Evolutionary conservation across 2,329 filamentous ascomycete genomes (phyloP), one percentile per base, ranked within the genome.

Genomic region (Diaporthe eres): DNA sequence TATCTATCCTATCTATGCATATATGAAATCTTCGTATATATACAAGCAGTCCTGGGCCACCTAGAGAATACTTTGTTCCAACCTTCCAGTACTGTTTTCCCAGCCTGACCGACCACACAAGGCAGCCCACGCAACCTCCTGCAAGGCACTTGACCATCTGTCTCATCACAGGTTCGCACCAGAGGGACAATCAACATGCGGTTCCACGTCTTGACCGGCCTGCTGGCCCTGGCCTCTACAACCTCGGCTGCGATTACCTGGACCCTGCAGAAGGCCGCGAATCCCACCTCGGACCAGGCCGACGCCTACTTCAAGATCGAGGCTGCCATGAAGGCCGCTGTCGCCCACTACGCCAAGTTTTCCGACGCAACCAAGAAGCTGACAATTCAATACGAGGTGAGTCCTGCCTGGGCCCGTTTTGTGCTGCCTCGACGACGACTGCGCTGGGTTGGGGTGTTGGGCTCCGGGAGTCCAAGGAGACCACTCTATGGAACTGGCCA

Each of bases 241-340:
- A 81, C 82, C 51, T 84, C 85, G 0, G 85, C 82, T 13, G 80
- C 83, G 7, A 79, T 88, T 42, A 85, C 79, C 57, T 88, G 83
- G 83, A 79, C 81, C 0, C 77, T 88, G 0, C 76, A 84, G 49
- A 84, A 83, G 67, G 80, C 80, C 1, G 42, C 81, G n/a, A 87
- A 83, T 78, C 87, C 87, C 0, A 82, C 84, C 0, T 70, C 81
- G 0, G 87, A 88, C 79, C 81, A 88, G 53, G 44, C 76, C 13
- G 86, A 87, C 44, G 87, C 87, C 49, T 88, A 88, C 79, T 55
- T 77, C 2, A 81, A 81, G n/a, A 88, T 88, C 79, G 84, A 86
- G 51, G 74, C 79, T 1, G 86, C 85, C 60, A 87, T 88, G 85
- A 77, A 71, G 15, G 76, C 81, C 1, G 87, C 87, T 8, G 85